These are phyloP conservation scores for Lipomyces chichibuensis DNA, from an alignment of 805 yeast genomes.

Conservation along the genomic window DNA sequence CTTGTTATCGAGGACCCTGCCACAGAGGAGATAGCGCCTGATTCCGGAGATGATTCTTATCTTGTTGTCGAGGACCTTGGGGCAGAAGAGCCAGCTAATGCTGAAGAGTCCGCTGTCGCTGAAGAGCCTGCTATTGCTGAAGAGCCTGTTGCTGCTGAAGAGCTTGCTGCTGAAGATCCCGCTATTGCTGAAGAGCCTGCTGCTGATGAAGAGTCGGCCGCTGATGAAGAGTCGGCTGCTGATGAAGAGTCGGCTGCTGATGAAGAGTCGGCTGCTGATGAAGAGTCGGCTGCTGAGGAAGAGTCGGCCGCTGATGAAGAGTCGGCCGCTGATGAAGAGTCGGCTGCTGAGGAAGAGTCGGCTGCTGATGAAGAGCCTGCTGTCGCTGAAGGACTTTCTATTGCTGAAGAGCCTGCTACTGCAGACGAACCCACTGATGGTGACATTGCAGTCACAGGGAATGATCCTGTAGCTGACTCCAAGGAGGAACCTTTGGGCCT, in stretches of 20 bases:
- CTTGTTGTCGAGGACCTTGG: constrained; percentile 9
- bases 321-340: constrained; percentile 4
- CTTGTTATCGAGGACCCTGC: constrained; percentile 5
- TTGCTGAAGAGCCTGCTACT: not conserved
- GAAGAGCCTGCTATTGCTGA: constrained; percentile 12
- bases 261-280: constrained; percentile 4
- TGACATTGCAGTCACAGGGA: too few species aligned
- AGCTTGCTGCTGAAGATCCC: not conserved
- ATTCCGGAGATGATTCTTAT: not conserved
- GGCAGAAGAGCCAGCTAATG: not conserved
- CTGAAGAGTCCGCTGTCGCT: constrained; percentile 33
- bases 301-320: constrained; percentile 13
- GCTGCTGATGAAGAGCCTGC: not conserved
- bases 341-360: not conserved
- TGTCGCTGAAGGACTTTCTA: constrained; percentile 1
- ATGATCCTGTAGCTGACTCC: not conserved
- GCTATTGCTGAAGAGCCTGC: constrained; percentile 10
- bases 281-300: not conserved
- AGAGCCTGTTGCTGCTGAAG: not conserved
- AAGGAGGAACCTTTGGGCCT: constrained; percentile 4
- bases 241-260: not conserved
- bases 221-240: constrained; percentile 5
- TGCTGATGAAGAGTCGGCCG: constrained; percentile 35
- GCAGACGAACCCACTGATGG: not conserved
- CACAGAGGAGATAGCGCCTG: not conserved